phyloP scores from a whole-genome alignment of 306 rosid genomes.

The Parietaria judaica region DNA sequence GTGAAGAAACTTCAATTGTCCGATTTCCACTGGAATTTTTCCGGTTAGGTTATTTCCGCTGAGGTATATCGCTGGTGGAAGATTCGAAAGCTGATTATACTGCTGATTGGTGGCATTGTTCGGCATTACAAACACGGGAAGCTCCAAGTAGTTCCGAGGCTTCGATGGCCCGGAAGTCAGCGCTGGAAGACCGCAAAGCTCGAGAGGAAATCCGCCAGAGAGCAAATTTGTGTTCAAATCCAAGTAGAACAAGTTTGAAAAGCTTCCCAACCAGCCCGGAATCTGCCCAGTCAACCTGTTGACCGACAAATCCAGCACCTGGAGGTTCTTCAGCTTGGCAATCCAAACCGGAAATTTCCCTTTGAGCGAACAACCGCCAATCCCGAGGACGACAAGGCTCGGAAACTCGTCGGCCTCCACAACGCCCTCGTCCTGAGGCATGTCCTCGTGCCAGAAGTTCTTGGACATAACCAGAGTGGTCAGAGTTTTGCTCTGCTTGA shows the following conservation, averaged over 20 bases:
- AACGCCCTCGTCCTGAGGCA: conserved; percentile 46
- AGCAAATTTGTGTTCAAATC: conserved; percentile 62
- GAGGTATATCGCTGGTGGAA: conserved; percentile 73
- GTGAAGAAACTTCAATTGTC: conserved; percentile 50
- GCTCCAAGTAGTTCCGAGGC: conserved; percentile 48
- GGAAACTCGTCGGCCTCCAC: conserved; percentile 51
- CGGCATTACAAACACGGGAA: conserved; percentile 77
- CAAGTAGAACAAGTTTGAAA: conserved; percentile 66
- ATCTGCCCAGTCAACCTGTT: conserved; percentile 53
- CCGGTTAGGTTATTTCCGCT: conserved; percentile 56
- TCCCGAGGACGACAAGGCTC: conserved; percentile 51
- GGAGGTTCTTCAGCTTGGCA: conserved; percentile 44
- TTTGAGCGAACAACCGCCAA: conserved; percentile 57
- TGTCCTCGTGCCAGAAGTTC: conserved; percentile 40
- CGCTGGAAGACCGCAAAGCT: conserved; percentile 48
- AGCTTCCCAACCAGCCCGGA: conserved; percentile 63
- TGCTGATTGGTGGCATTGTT: conserved; percentile 55
- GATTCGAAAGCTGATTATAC: conserved; percentile 69
- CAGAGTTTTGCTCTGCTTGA: conserved; percentile 55
- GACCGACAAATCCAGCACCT: conserved; percentile 68
- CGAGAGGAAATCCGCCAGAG: conserved; percentile 51
- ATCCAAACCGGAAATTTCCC: conserved; percentile 82
- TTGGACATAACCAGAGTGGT: conserved; percentile 54
- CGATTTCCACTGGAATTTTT: conserved; percentile 54
- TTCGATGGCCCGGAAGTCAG: conserved; percentile 39